phyloP scores from a whole-genome alignment of 495 filamentous ascomycete species.

The Aspergillus heteromorphus region DNA sequence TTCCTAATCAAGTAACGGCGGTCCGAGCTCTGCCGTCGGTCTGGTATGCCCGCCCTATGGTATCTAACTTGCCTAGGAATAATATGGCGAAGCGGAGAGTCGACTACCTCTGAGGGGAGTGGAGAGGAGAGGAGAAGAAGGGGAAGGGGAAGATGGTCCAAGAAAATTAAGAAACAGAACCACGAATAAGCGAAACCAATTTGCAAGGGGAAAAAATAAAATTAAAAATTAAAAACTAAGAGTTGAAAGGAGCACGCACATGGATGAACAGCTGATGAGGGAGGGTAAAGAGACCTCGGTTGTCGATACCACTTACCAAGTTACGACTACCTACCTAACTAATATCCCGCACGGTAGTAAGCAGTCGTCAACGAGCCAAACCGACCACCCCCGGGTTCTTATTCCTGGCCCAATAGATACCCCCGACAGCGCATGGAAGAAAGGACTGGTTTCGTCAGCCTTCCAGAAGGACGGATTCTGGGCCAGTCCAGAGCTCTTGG shows the following conservation, averaged over 20 bases:
- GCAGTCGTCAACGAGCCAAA: not conserved
- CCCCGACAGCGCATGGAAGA: not conserved
- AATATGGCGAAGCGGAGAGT: too few species aligned
- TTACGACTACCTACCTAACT: not conserved
- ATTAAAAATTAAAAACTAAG: not conserved
- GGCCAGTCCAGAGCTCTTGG: conserved; percentile 10
- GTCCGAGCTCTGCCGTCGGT: conserved; percentile 8
- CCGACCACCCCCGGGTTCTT: not conserved
- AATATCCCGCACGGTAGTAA: not conserved
- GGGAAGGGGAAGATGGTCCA: not conserved
- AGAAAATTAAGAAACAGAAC: not conserved
- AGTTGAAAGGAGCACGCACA: not conserved
- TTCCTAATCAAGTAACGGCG: conserved; percentile 17
- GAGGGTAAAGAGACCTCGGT: not conserved
- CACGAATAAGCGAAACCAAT: not conserved
- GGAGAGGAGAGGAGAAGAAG: not conserved
- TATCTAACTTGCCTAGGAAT: not conserved
- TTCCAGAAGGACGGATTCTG: too few species aligned
- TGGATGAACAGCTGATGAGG: too few species aligned
- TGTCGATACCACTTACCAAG: not conserved
- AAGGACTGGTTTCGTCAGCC: conserved; percentile 13
- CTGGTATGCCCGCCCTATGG: not conserved
- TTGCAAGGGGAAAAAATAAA: not conserved
- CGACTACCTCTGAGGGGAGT: too few species aligned
- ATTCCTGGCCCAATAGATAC: not conserved